phyloP scores from a whole-genome alignment of 495 filamentous ascomycete species.

The Apodospora peruviana region DNA sequence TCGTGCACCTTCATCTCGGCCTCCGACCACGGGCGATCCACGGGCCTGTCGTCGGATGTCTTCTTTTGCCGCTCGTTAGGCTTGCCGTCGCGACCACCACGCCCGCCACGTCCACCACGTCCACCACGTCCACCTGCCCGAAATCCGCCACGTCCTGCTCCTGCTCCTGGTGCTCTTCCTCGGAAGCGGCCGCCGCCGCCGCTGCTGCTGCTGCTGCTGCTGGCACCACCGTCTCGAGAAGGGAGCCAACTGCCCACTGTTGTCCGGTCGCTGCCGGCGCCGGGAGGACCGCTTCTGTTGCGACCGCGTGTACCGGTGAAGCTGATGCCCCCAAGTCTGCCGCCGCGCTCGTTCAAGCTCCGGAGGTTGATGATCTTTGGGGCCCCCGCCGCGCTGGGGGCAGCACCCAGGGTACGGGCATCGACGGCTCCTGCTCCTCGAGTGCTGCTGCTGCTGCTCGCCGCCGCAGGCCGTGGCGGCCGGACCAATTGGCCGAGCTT shows the following conservation, averaged over 20 bases:
- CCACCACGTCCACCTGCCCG: background rate
- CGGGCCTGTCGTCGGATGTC: background rate
- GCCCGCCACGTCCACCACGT: background rate
- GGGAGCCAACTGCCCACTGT: no score
- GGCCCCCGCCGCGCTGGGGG: background rate
- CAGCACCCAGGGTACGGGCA: constrained; percentile 12
- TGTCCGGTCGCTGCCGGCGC: no score
- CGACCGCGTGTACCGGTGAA: background rate
- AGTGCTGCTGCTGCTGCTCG: background rate
- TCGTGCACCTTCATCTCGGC: constrained; percentile 19
- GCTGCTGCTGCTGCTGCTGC: background rate
- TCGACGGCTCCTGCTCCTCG: constrained; percentile 7
- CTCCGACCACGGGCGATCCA: constrained; percentile 8
- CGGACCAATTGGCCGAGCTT: constrained; percentile 14
- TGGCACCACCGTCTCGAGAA: background rate
- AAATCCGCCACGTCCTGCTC: background rate
- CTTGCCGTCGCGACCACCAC: background rate
- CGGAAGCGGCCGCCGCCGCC: background rate
- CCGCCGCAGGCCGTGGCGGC: background rate
- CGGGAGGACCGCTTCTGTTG: no score
- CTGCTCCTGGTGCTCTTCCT: background rate
- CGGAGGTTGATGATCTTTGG: constrained; percentile 24
- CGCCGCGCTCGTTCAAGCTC: constrained; percentile 17
- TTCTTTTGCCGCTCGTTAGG: background rate
- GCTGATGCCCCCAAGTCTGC: background rate